Conservation (phyloP, 257 asterid species). For the Thymus quinquecostatus region DNA sequence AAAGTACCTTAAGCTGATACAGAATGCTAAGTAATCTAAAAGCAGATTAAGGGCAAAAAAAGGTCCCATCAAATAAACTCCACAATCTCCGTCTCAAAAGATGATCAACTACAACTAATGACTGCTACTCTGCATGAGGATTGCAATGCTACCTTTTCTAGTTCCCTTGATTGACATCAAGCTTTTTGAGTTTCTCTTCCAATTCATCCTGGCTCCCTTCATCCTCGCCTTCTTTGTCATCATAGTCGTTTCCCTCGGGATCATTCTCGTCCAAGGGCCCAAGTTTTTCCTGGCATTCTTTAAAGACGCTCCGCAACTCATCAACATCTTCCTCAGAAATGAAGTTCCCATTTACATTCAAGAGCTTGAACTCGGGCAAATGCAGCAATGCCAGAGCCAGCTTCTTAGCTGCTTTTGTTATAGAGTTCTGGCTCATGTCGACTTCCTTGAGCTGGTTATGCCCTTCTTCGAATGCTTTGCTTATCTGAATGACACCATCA, state of each 20-base stretch:
- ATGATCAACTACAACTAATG: slow-evolving; percentile 33
- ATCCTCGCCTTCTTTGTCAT: slow-evolving; percentile 61
- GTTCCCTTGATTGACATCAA: slow-evolving; percentile 62
- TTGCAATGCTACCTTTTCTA: slow-evolving; percentile 15
- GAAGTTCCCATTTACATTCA: slow-evolving; percentile 74
- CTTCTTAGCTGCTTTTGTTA: slow-evolving; percentile 61
- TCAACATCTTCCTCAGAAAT: slow-evolving; percentile 88
- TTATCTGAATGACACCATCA: slow-evolving; percentile 75
- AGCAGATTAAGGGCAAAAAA: slow-evolving; percentile 34
- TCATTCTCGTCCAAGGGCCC: slow-evolving; percentile 91
- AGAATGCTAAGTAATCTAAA: slow-evolving; percentile 33
- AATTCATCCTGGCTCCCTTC: slow-evolving; percentile 66
- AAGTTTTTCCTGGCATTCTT: slow-evolving; percentile 66
- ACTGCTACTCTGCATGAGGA: slow-evolving; percentile 25
- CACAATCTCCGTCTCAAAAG: slow-evolving; percentile 24
- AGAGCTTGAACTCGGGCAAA: slow-evolving; percentile 60
- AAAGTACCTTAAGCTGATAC: slow-evolving; percentile 38
- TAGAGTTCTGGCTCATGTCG: slow-evolving; percentile 70
- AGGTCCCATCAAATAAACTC: slow-evolving; percentile 36
- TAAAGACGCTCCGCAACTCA: slow-evolving; percentile 70
- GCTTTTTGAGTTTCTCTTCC: slow-evolving; percentile 68
- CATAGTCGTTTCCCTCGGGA: slow-evolving; percentile 78
- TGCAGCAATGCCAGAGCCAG: slow-evolving; percentile 68
- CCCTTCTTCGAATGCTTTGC: slow-evolving; percentile 60
- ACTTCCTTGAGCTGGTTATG: slow-evolving; percentile 72